A percentile compares a stretch with the other conserved stretches of the same genome.
Evolutionary conservation across 2,329 filamentous ascomycete genomes (phyloP).

Genomic region (Xylaria multiplex): DNA sequence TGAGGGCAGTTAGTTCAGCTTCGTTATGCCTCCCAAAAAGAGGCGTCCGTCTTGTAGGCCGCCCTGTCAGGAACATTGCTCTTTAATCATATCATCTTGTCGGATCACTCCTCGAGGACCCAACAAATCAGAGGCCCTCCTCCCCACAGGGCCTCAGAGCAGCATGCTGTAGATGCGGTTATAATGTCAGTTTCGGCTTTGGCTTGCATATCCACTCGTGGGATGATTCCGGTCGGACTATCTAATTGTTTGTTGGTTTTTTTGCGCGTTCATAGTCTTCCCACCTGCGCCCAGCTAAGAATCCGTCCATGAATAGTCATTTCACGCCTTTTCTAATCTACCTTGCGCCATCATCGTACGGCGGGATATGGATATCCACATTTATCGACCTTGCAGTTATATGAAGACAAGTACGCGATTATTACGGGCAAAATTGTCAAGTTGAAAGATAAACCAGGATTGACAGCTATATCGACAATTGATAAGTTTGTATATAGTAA

Average conservation of each 20-base stretch:
- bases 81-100: slow-evolving; percentile 21
- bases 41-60: slow-evolving; percentile 22
- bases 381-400: neutral
- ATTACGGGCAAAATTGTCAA: neutral
- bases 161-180: slow-evolving; percentile 12
- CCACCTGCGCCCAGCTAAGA: neutral
- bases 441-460: neutral
- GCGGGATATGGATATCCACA: neutral
- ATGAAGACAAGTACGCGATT: neutral
- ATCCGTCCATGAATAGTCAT: neutral
- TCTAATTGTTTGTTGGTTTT: slow-evolving; percentile 10
- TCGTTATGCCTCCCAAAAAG: slow-evolving; percentile 26
- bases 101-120: slow-evolving; percentile 8
- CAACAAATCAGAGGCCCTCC: slow-evolving; percentile 10
- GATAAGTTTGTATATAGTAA: neutral
- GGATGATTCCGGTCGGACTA: slow-evolving; percentile 23
- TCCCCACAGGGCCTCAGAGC: slow-evolving; percentile 6
- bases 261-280: neutral
- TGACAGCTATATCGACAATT: neutral
- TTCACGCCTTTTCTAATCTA: neutral
- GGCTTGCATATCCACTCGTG: slow-evolving; percentile 27
- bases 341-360: neutral
- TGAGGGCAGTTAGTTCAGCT: slow-evolving; percentile 4
- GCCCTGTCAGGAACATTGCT: neutral
- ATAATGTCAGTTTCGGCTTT: slow-evolving; percentile 17